Evolutionary conservation across 2,329 filamentous ascomycete species (phyloP).

Genomic region (Alternaria longipes): DNA sequence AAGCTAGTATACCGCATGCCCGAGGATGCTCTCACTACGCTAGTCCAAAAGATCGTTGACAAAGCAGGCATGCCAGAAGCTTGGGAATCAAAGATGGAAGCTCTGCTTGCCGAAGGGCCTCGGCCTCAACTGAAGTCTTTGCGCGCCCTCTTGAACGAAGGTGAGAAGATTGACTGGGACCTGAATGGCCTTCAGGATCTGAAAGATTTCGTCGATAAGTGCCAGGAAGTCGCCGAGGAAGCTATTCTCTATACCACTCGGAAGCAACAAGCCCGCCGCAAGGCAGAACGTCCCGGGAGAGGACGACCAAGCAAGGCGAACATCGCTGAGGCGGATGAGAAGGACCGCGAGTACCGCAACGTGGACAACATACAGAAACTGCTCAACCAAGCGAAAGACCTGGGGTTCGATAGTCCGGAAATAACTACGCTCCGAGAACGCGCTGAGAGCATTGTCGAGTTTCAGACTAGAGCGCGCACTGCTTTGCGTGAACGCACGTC

Average conservation of each 20-base stretch:
- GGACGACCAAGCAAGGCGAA: constrained; percentile 68
- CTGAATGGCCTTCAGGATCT: constrained; percentile 83
- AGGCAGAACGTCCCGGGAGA: constrained; percentile 89
- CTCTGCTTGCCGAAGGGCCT: constrained; percentile 81
- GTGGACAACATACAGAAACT: constrained; percentile 88
- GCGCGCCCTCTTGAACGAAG: constrained; percentile 85
- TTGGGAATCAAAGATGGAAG: constrained; percentile 92
- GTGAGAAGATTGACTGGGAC: constrained; percentile 93
- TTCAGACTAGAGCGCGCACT: constrained; percentile 77
- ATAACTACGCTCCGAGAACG: constrained; percentile 87
- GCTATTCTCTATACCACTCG: constrained; percentile 95
- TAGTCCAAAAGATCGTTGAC: constrained; percentile 80
- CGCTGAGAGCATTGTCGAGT: constrained; percentile 82
- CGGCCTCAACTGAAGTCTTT: constrained; percentile 87
- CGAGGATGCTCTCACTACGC: constrained; percentile 71
- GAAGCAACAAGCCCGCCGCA: constrained; percentile 96
- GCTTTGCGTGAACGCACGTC: constrained; percentile 69
- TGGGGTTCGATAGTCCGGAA: constrained; percentile 93
- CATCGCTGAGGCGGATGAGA: constrained; percentile 83
- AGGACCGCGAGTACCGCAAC: constrained; percentile 83
- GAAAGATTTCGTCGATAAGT: constrained; percentile 90
- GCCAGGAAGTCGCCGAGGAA: constrained; percentile 98
- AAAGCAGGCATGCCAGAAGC: constrained; percentile 85
- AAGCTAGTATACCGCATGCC: constrained; percentile 79
- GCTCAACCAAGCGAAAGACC: constrained; percentile 80